phyloP scores from a whole-genome alignment of 768 basidiomycete species.

The Ephemerocybe angulata region DNA sequence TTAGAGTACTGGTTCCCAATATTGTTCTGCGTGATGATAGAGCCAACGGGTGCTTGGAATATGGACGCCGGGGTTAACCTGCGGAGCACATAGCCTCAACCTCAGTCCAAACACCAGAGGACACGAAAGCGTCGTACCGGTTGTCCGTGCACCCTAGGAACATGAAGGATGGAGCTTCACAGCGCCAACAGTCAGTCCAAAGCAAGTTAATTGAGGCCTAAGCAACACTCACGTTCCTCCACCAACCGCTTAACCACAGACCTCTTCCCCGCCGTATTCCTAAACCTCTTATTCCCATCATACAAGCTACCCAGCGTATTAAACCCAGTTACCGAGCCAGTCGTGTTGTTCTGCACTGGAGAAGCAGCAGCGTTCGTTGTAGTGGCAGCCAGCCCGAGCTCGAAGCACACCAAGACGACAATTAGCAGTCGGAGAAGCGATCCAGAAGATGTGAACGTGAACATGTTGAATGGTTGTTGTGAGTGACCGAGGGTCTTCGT shows the following conservation, averaged over 20 bases:
- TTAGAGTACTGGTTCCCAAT: slow-evolving; percentile 34
- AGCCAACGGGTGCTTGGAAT: slow-evolving; percentile 32
- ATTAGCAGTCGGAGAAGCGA: not conserved
- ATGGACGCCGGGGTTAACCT: slow-evolving; percentile 27
- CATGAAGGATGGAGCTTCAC: slow-evolving; percentile 33
- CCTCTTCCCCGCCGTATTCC: slow-evolving; percentile 16
- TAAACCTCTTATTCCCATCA: slow-evolving; percentile 24
- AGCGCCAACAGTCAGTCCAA: not conserved
- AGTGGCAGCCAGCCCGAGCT: not conserved
- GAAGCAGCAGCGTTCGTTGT: not conserved
- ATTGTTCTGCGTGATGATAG: slow-evolving; percentile 30
- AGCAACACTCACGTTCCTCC: slow-evolving; percentile 18
- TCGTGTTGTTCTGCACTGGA: too few species aligned
- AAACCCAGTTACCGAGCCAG: not conserved
- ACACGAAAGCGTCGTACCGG: slow-evolving; percentile 16
- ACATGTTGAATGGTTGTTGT: not conserved
- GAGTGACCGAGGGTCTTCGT: not conserved
- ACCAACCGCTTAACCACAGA: slow-evolving; percentile 11
- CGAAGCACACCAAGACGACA: not conserved
- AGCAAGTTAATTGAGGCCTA: not conserved
- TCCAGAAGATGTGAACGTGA: not conserved
- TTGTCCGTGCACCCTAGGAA: slow-evolving; percentile 36
- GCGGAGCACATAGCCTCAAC: not conserved
- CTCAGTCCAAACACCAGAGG: not conserved
- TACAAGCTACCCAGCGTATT: slow-evolving; percentile 22